Percentiles rank a stretch among this genome's conserved stretches.
Conservation (phyloP, 768 basidiomycete genomes). For the Suillus clintonianus region DNA sequence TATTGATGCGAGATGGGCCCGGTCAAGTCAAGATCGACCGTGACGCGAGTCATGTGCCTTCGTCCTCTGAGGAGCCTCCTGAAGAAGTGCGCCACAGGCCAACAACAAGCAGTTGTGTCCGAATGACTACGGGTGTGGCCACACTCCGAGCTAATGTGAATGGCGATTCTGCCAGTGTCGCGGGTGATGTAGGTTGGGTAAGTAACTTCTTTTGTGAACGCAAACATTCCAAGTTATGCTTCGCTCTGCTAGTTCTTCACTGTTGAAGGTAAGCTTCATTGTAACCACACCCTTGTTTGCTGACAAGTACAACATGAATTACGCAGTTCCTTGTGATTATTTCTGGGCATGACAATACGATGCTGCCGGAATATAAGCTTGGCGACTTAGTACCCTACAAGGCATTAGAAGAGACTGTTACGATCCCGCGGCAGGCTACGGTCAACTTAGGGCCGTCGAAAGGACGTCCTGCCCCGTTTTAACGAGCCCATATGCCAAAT, state of each 20-base stretch:
- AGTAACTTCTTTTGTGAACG: background rate
- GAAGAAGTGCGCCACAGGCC: background rate
- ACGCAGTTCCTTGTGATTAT: background rate
- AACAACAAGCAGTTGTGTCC: background rate
- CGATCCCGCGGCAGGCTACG: background rate
- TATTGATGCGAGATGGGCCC: background rate
- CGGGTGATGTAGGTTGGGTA: background rate
- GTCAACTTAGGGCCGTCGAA: background rate
- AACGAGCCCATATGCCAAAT: background rate
- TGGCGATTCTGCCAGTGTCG: background rate
- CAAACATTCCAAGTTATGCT: background rate
- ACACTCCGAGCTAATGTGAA: background rate
- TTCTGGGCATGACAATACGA: background rate
- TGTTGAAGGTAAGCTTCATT: background rate
- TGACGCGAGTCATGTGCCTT: background rate
- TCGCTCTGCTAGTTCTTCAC: background rate
- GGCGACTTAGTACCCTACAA: background rate
- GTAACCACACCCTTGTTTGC: background rate
- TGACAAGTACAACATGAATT: background rate
- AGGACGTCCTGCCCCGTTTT: background rate
- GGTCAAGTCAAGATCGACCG: background rate
- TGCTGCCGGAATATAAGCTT: background rate
- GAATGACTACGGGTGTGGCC: background rate
- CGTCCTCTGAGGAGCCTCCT: background rate
- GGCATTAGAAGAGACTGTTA: background rate